These are phyloP conservation scores for Triangularia setosa DNA, from an alignment of 2,329 filamentous ascomycete genomes.

Conservation along the genomic window DNA sequence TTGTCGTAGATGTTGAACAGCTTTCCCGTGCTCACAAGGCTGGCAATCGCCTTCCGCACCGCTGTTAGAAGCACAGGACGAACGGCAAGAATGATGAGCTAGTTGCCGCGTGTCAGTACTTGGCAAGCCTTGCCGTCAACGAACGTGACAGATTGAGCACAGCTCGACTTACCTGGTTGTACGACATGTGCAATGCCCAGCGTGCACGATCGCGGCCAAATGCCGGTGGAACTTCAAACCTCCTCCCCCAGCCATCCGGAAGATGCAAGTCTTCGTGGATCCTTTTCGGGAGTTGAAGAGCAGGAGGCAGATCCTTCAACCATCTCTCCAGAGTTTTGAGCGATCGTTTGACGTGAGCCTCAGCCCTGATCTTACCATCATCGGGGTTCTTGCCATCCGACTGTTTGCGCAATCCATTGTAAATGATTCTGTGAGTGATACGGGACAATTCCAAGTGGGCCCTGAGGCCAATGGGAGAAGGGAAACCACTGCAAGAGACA, in stretches of 20 bases:
- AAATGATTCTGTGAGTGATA: constrained; percentile 47
- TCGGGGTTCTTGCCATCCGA: constrained; percentile 12
- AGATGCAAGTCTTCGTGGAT: constrained; percentile 4
- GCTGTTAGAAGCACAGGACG: constrained; percentile 46
- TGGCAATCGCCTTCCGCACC: constrained; percentile 44
- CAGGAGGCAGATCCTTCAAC: constrained; percentile 38
- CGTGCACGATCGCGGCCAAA: constrained; percentile 40
- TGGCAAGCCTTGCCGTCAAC: background rate
- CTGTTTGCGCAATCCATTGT: constrained; percentile 40
- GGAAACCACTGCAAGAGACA: constrained; percentile 36
- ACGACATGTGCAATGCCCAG: constrained; percentile 46
- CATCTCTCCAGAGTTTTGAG: constrained; percentile 42
- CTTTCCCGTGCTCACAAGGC: constrained; percentile 32
- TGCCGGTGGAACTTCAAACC: constrained; percentile 3
- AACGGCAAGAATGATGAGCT: constrained; percentile 47
- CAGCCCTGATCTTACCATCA: constrained; percentile 21
- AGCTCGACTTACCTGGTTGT: constrained; percentile 38
- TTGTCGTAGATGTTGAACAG: constrained; percentile 24
- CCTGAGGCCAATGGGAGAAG: constrained; percentile 38
- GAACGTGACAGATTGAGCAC: background rate
- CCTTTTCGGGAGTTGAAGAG: constrained; percentile 21
- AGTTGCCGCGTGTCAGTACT: background rate
- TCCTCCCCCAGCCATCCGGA: background rate
- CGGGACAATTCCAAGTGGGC: constrained; percentile 45
- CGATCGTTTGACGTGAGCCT: constrained; percentile 37